phyloP scores from a whole-genome alignment of 352 stramenopile genomes.

The Pythium aquatile region DNA sequence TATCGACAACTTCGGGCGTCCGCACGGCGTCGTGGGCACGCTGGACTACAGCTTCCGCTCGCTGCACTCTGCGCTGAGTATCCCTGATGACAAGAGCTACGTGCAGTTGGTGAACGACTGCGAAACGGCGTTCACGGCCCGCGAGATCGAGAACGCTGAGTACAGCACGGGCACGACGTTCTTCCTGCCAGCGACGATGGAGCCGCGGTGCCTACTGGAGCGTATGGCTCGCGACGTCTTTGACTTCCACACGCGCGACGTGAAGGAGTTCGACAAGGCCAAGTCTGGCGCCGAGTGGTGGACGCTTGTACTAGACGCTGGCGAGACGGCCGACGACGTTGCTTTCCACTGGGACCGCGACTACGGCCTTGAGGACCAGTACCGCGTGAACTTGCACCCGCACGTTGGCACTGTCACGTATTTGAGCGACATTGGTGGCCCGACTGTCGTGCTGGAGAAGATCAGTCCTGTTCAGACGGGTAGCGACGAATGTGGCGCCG shows the following conservation, averaged over 20 bases:
- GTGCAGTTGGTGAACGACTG: conserved; percentile 38
- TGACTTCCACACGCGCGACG: conserved; percentile 55
- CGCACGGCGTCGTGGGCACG: conserved; percentile 25
- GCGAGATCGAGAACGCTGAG: conserved; percentile 46
- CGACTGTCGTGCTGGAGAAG: conserved; percentile 51
- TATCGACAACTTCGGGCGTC: conserved; percentile 34
- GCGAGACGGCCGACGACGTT: conserved; percentile 63
- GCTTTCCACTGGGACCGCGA: conserved; percentile 92
- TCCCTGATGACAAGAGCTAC: conserved; percentile 30
- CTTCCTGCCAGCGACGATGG: conserved; percentile 48
- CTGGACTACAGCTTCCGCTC: conserved; percentile 35
- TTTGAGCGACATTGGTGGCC: conserved; percentile 44
- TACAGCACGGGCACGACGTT: conserved; percentile 61
- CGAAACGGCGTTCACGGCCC: conserved; percentile 45
- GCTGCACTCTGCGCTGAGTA: conserved; percentile 23
- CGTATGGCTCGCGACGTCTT: conserved; percentile 76
- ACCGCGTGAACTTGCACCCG: conserved; percentile 77
- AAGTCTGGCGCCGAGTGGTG: conserved; percentile 87
- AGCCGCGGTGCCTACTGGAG: conserved; percentile 64
- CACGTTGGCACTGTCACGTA: conserved; percentile 75
- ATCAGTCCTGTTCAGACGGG: conserved; percentile 36
- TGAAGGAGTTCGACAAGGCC: conserved; percentile 40
- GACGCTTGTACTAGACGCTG: conserved; percentile 70
- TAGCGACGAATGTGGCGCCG: conserved; percentile 34
- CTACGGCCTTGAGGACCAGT: conserved; percentile 73